Evolutionary conservation across 495 filamentous ascomycete genomes (phyloP), one percentile per base, ranked within the genome.

Genomic region (Neurospora sp.): DNA sequence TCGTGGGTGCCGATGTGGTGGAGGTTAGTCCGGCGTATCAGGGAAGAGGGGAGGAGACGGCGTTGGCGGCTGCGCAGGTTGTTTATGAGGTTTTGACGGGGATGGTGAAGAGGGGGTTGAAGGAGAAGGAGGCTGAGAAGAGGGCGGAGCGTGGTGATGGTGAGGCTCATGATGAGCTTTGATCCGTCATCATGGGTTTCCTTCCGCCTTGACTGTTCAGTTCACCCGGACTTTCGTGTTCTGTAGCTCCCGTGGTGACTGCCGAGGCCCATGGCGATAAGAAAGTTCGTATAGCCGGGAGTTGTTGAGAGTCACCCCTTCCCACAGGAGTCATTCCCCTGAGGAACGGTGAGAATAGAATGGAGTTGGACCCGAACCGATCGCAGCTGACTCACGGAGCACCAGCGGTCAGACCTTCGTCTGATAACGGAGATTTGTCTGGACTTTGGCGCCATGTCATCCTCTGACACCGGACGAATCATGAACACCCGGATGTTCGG

Each of bases 21-120:
- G 93, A 97, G 86, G 93, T 97, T 16, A 90, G 91, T 65, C 93
- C 93, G 1, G 91, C 92, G 14, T 96, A 97, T 79, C 92, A 96
- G 81, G 93, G 92, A 6, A 88, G 86, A 69, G 92, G 91, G 0
- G 93, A 97, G 86, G 90, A 91, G 78, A 97, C 93, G 45, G 92
- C 93, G 68, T 84, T 96, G 75, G 92, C 91, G n/a, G 93, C 90
- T 0, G 92, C 92, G 10, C 92, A 95, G 84, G 87, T 92, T 27
- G 90, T 90, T 20, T 96, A 90, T 81, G 93, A 96, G 84, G 88
- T 96, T 69, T 84, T 95, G 80, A 94, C 89, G 27, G 89, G 90
- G 69, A 91, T 94, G 87, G 92, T 94, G 1, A 93, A 92, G 85
- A 84, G 74, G 75, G 83, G 79, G 69, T 42, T 81, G 75, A 74